Base-by-base conservation (phyloP, 1,139 yeast species). In the Lizanozyma gosingica region DNA sequence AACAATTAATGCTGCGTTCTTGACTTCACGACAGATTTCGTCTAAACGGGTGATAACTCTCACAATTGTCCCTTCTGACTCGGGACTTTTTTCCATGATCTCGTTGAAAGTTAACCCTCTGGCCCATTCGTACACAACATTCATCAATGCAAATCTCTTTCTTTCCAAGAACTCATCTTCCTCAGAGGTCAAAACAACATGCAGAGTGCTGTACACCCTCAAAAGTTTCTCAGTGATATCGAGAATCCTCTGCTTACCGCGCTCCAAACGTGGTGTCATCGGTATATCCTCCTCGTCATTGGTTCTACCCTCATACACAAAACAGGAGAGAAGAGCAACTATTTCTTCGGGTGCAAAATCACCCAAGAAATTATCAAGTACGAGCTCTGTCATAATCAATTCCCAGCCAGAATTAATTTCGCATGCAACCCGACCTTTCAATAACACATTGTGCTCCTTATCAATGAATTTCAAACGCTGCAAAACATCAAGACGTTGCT, bases 41-140 rank as follows among this genome's bases (percentile, higher is more conserved):
- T 92, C 98, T 43, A 92, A 65, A 52, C 97, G 75, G 2, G 96
- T 87, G 40, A 92, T 92, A 4, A 92, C 97, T 53, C 98, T 73
- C n/a, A 92, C 98, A 58, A 92, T 94, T 0, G 97, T 86, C 34
- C 99, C 99, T 62, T 92, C 99, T 32, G 94, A 92, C 54, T 90
- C 97, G 16, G 78, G 80, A 47, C 94, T 84, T 48, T 87, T 73
- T 45, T 78, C 82, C 83, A 90, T 92, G 50, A 92, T 92, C 43
- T 86, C 94, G 48, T 83, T 83, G 64, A 92, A 92, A 1, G 94
- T 74, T 71, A 88, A 73, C 2, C 98, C 99, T 49, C 94, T 73
- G 1, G 97, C 97, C 99, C 99, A 92, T 61, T 92, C 97, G 57
- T 92, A 92, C 3, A 92, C 95, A 11, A 88, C 96, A 57, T 88